These are phyloP conservation scores for Coix lacrymajobi DNA, from an alignment of 176 grass and related monocot genomes.

Conservation along the genomic window DNA sequence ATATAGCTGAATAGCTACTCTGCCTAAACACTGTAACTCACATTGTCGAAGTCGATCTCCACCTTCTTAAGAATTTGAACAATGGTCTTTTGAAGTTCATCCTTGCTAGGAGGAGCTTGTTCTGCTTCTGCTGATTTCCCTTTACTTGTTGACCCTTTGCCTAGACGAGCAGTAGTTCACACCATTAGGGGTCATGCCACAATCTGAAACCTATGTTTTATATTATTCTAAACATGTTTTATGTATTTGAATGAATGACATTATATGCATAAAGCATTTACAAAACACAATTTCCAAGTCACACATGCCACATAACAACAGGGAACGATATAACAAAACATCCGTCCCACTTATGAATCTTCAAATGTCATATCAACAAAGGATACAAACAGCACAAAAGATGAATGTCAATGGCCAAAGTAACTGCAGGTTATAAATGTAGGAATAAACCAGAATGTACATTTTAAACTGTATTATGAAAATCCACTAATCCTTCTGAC, in stretches of 20 bases:
- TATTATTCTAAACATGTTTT: not conserved
- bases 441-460: not conserved
- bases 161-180: constrained; percentile 45
- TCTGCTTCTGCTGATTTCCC: constrained; percentile 31
- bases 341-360: not conserved
- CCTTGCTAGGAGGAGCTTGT: constrained; percentile 45
- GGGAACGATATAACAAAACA: not conserved
- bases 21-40: constrained; percentile 16
- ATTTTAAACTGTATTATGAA: not conserved
- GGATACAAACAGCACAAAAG: not conserved
- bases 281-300: not conserved
- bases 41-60: constrained; percentile 81
- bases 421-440: not conserved
- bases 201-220: constrained; percentile 10
- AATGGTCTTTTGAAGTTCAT: constrained; percentile 67
- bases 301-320: not conserved
- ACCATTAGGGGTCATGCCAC: not conserved
- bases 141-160: constrained; percentile 57
- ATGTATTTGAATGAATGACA: not conserved
- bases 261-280: not conserved
- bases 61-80: constrained; percentile 62
- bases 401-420: not conserved
- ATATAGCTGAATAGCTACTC: not conserved
- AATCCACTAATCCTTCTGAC: not conserved
- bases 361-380: not conserved